Conservation (phyloP, 2,329 filamentous ascomycete species). For the Sporothrix inflata region DNA sequence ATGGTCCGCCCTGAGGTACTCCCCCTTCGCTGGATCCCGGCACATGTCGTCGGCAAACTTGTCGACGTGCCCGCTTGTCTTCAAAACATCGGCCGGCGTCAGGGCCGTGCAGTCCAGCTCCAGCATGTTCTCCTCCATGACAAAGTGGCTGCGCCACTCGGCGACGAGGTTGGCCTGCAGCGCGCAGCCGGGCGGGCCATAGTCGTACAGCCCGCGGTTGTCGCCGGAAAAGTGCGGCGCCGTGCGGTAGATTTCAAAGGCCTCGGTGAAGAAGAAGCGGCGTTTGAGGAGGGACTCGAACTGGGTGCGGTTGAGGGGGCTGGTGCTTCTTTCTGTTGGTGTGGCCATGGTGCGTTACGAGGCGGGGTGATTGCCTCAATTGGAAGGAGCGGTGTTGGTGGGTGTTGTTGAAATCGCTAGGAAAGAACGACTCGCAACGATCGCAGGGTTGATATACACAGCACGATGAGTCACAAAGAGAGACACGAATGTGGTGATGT, state of each 20-base stretch:
- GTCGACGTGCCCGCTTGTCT: slow-evolving; percentile 95
- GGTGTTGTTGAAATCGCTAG: too few species aligned
- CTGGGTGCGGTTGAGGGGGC: background rate
- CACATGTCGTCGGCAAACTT: slow-evolving; percentile 99
- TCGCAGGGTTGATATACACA: too few species aligned
- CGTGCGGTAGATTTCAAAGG: slow-evolving; percentile 81
- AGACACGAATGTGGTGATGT: too few species aligned
- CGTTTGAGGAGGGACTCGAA: slow-evolving; percentile 45
- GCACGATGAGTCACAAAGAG: too few species aligned
- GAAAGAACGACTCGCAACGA: too few species aligned
- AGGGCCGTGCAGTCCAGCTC: slow-evolving; percentile 93
- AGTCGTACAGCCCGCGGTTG: slow-evolving; percentile 87
- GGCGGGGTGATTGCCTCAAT: too few species aligned
- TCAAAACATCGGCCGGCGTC: slow-evolving; percentile 89
- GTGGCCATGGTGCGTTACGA: too few species aligned
- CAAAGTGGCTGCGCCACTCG: slow-evolving; percentile 89
- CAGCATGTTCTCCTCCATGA: slow-evolving; percentile 91
- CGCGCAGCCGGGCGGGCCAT: slow-evolving; percentile 84
- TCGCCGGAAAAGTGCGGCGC: slow-evolving; percentile 54
- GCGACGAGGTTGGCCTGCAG: slow-evolving; percentile 88
- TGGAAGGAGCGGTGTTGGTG: too few species aligned
- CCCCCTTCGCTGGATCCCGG: slow-evolving; percentile 96
- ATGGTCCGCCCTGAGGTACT: slow-evolving; percentile 95
- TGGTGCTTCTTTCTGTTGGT: too few species aligned
- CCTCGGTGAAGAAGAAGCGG: slow-evolving; percentile 90